phyloP scores from a whole-genome alignment of 2,329 filamentous ascomycete species.

The Acarospora socialis region DNA sequence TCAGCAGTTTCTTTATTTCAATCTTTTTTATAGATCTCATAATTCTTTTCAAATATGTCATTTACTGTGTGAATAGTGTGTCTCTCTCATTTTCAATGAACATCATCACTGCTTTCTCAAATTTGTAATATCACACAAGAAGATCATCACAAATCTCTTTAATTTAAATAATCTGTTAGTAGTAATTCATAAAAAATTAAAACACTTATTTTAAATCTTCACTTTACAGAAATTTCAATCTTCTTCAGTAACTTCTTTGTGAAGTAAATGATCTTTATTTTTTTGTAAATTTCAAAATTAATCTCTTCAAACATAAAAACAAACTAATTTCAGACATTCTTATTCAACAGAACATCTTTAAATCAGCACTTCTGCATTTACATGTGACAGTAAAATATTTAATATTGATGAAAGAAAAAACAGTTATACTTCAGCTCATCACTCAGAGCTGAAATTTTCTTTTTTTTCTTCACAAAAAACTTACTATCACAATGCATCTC shows the following conservation, averaged over 20 bases:
- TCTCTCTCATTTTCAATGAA: background rate
- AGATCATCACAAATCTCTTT: background rate
- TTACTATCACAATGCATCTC: no score
- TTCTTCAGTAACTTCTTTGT: background rate
- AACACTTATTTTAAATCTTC: background rate
- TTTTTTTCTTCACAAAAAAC: no score
- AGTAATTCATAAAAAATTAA: background rate
- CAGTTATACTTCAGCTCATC: background rate
- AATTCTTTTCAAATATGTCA: background rate
- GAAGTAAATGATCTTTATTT: background rate
- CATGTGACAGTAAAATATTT: background rate
- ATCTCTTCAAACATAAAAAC: background rate
- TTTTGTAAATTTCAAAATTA: background rate
- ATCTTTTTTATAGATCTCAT: no score
- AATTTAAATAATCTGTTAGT: background rate
- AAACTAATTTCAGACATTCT: background rate
- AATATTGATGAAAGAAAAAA: background rate
- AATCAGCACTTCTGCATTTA: background rate
- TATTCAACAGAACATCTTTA: background rate
- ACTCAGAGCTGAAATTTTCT: no score
- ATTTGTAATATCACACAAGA: background rate
- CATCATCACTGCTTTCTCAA: background rate
- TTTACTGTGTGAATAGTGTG: background rate
- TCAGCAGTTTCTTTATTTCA: no score
- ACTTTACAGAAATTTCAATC: background rate